Evolutionary conservation across 2,329 filamentous ascomycete species (phyloP), one percentile per base, ranked within the genome.

Genomic region (Phoma sp.): DNA sequence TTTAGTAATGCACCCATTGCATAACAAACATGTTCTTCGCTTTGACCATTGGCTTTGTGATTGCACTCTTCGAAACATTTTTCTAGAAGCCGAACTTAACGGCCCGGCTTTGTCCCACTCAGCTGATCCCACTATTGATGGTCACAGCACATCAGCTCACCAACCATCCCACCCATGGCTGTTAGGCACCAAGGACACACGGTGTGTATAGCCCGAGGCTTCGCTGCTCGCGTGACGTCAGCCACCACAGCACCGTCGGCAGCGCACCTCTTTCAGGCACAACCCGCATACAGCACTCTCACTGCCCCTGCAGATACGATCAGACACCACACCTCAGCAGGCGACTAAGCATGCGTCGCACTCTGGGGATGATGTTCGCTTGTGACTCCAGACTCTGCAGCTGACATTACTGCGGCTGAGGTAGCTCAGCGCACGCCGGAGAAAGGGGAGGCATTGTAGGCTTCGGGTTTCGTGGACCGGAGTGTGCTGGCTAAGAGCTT

Each of bases 1-100:
- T 29, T 52, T 11, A 37, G 37, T 52, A 52, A 52, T 47, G 49
- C 30, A 41, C 4, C 29, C 18, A 24, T 47, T 38, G 37, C 42
- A 45, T 36, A 52, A 27, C 33, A 40, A 29, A 13, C 22, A 40
- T 4, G 3, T 13, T 14, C 9, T 11, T 11, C 7, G 18, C 7
- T 38, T 4, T 23, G 5, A 4, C 18, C 7, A 4, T 14, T 18
- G 27, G 6, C 27, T 29, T 29, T 29, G 27, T 29, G 27, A 29
- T 9, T 4, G 27, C 27, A 7, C 27, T 9, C 5, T 24, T 24
- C 5, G 9, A 9, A 29, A 9, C 9, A 4, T 9, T 29, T 9
- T 6, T 29, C 27, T 6, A 9, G 27, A 29, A 29, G 27, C 27
- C 9, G 27, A 29, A 9, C 27, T 29, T 9, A 7, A 9, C 27